Base-by-base conservation (phyloP, 352 stramenopile genomes). In the Phytopythium helicoides region DNA sequence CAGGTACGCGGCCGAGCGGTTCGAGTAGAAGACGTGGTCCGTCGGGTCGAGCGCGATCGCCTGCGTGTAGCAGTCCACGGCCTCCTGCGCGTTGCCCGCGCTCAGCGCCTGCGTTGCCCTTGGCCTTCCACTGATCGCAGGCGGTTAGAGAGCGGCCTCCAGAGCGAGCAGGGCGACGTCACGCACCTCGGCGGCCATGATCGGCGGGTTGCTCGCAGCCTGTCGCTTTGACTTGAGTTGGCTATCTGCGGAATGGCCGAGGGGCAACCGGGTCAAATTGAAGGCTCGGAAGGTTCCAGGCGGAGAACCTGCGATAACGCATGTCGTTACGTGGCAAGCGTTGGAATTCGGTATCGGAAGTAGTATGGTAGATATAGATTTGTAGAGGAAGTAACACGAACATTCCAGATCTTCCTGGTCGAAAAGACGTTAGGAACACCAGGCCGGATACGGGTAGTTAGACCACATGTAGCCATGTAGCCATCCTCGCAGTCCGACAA, bases 1-100 rank as follows among this genome's bases (percentile, higher is more conserved):
- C 46, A 99, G 69, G 62, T 99, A 99, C 28, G 98, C 97, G n/a
- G 97, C 97, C 52, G 93, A 99, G 34, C 97, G 89, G 80, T 99
- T 99, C 47, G 89, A 98, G 73, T 95, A 99, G 70, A 98, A 99
- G 12, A 99, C 92, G 71, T 99, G 92, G 71, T 99, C 98, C 58
- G 68, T 81, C 49, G 88, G 81, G 66, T 99, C 88, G 36, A 98
- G 57, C 35, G 90, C 89, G 59, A 99, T 99, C 49, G 97, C 97
- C 62, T 98, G 71, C 23, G 95, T 96, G 84, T 99, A 99, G 62
- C 87, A 91, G 52, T 94, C 74, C 34, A 99, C 98, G 26, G 97
- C 97, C 54, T 98, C 87, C 31, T 97, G 86, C 37, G 91, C 81
- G 58, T 99, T 94, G 48, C 95, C 92, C 3, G 76, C 79, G 67